Evolutionary conservation across 331 rosid species (phyloP), one percentile per base, ranked within the genome.

Genomic region (Acacia pycnantha): DNA sequence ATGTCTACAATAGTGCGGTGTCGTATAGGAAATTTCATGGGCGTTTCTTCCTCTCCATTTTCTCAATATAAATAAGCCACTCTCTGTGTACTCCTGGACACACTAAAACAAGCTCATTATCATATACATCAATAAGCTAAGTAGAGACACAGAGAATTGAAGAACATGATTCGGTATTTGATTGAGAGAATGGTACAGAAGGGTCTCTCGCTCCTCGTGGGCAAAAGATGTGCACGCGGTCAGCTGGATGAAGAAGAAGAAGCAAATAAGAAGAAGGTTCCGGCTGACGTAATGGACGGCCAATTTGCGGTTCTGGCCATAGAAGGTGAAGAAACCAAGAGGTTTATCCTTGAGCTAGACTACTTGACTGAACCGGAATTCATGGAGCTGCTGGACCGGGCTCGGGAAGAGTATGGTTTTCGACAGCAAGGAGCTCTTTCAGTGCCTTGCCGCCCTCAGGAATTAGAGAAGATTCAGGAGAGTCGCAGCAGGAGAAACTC

Each of bases 391-490:
- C 77, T 91, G 53, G 95, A 90, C 50, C 70, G 81, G 67, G 95
- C 97, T 37, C 80, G 69, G 81, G 95, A 90, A 82, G 97, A 89
- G 64, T 94, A 79, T 83, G 98, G 98, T 0, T 92, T 87, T 78
- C 26, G 37, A 74, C 97, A 92, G 72, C 86, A 82, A 33, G 98
- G 98, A 70, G 91, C 91, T 80, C 90, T 94, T 77, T 81, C 82
- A 22, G 53, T 94, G 7, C 97, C 97, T n/a, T 94, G 97, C 77
- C 67, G 29, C 1, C 97, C 94, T 3, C 88, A 86, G 59, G 91
- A 90, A 48, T 82, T 94, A 76, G 85, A 87, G 77, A 89, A 84
- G 69, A 94, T 94, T 73, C 74, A 84, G 33, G 77, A 82, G 21
- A 71, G 82, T 89, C 37, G 73, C 43, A 37, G 73, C 50, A 37